Evolutionary conservation across 2,329 filamentous ascomycete species (phyloP), one percentile per base, ranked within the genome.

Genomic region (Fusarium sp.): DNA sequence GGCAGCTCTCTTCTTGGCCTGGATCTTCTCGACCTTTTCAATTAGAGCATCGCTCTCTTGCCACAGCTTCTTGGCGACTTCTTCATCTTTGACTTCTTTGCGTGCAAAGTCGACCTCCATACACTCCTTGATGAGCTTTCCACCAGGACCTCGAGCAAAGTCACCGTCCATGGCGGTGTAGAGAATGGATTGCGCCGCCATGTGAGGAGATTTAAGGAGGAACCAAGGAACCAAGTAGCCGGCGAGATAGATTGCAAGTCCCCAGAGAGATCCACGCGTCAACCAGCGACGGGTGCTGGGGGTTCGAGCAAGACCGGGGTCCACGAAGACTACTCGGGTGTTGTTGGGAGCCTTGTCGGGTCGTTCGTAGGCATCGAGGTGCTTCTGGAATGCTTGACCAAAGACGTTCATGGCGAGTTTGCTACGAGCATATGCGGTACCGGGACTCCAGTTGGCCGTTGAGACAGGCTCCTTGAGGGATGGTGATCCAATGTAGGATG

Each of bases 271-370:
- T 11, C 96, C 96, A 37, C 94, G 88, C 1, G 94, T 95, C 33
- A 99, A 85, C 92, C 95, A 98, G 65, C 95, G 89, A 49, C 94
- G 89, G 83, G 92, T 97, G 3, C 96, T 95, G 0, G 95, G 94
- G 13, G 96, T 98, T 59, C 96, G 90, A 30, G 91, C 89, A 73
- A 92, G 90, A 25, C 96, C 96, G 0, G 96, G 96, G 78, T 99
- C 96, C 5, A 95, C 94, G 66, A 97, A 88, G 56, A 97, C 86
- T 50, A 98, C 94, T 38, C 94, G 90, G 7, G 95, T 88, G 75
- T 94, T 97, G 85, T 92, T 92, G 2, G 94, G 94, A 53, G 93
- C 86, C 70, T 92, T 89, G 80, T 99, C 96, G 0, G 95, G 94
- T 30, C 96, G 89, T 78, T 93, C 89, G 82, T 97, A 97, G 5